A percentile compares a stretch with the other conserved stretches of the same genome.
Conservation (phyloP, 352 stramenopile species). For the Phytophthora fragariaefolia region DNA sequence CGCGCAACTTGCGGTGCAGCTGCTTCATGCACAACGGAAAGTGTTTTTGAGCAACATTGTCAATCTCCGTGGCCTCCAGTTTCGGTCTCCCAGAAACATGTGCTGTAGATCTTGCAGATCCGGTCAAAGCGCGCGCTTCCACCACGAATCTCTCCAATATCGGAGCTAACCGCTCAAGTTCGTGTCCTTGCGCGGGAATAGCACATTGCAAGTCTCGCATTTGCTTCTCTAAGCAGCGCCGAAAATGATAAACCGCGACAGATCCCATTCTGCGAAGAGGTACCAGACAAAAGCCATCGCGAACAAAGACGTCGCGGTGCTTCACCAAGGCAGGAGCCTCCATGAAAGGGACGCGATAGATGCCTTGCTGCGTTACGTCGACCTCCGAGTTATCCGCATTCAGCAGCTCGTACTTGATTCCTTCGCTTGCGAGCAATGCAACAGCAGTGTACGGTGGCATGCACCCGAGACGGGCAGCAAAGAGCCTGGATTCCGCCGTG, state of each 20-base stretch:
- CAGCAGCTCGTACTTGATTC: conserved; percentile 38
- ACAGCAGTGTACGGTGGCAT: conserved; percentile 33
- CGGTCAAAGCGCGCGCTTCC: conserved; percentile 36
- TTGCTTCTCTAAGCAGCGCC: conserved; percentile 35
- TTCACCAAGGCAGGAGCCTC: conserved; percentile 49
- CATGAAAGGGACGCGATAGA: conserved; percentile 62
- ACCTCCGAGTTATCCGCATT: conserved; percentile 19
- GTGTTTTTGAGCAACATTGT: conserved; percentile 55
- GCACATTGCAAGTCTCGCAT: conserved; percentile 53
- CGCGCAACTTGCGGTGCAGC: conserved; percentile 71
- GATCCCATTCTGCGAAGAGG: conserved; percentile 38
- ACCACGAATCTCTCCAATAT: conserved; percentile 50
- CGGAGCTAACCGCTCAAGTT: conserved; percentile 45
- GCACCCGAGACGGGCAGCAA: conserved; percentile 36
- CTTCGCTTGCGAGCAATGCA: conserved; percentile 42
- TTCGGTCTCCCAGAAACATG: conserved; percentile 11
- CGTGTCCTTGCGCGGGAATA: conserved; percentile 38
- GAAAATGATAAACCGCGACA: conserved; percentile 56
- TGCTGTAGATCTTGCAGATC: conserved; percentile 3
- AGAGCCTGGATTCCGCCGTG: conserved; percentile 53
- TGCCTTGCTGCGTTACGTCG: conserved; percentile 25
- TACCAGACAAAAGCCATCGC: conserved; percentile 56
- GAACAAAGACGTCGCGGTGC: conserved; percentile 50
- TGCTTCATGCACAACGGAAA: conserved; percentile 87
- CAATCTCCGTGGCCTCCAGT: conserved; percentile 65